Evolutionary conservation across 352 stramenopile genomes (phyloP).

Genomic region (Pythium chondricola): DNA sequence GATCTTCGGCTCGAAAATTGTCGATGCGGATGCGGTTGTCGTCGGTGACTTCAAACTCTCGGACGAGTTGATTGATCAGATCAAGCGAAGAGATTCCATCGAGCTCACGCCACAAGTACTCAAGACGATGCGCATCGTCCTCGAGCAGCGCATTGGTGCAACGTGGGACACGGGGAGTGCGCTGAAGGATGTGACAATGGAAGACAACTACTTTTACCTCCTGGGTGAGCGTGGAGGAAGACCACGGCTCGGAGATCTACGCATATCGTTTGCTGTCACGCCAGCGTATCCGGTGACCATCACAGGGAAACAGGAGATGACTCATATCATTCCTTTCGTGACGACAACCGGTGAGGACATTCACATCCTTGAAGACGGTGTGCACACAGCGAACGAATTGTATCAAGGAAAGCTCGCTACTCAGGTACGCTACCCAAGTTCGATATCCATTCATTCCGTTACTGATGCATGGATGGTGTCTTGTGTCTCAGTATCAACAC

Average conservation of each 20-base stretch:
- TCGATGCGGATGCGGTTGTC: conserved; percentile 28
- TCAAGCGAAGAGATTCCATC: conserved; percentile 49
- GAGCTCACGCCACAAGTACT: conserved; percentile 32
- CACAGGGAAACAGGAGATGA: conserved; percentile 38
- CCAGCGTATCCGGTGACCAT: conserved; percentile 66
- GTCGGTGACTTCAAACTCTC: conserved; percentile 56
- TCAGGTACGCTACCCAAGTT: conserved; percentile 23
- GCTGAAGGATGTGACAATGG: conserved; percentile 39
- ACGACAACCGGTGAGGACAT: conserved; percentile 37
- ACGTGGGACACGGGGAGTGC: conserved; percentile 33
- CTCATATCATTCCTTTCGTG: conserved; percentile 32
- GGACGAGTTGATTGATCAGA: conserved; percentile 59
- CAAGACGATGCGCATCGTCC: conserved; percentile 47
- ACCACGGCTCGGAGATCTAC: conserved; percentile 44
- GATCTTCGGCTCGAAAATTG: conserved; percentile 30
- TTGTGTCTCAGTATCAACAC: conserved; percentile 35
- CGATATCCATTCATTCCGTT: no score
- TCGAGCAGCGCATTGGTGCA: conserved; percentile 41
- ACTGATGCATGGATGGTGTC: not conserved
- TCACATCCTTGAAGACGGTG: conserved; percentile 57
- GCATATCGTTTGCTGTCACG: conserved; percentile 55
- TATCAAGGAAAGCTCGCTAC: conserved; percentile 37
- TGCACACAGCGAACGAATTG: conserved; percentile 35
- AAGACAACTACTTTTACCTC: conserved; percentile 58
- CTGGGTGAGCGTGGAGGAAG: conserved; percentile 3